Evolutionary conservation across 192 early-diverging fungal genomes (phyloP), one percentile per base, ranked within the genome.

Genomic region (Mortierella alpina): DNA sequence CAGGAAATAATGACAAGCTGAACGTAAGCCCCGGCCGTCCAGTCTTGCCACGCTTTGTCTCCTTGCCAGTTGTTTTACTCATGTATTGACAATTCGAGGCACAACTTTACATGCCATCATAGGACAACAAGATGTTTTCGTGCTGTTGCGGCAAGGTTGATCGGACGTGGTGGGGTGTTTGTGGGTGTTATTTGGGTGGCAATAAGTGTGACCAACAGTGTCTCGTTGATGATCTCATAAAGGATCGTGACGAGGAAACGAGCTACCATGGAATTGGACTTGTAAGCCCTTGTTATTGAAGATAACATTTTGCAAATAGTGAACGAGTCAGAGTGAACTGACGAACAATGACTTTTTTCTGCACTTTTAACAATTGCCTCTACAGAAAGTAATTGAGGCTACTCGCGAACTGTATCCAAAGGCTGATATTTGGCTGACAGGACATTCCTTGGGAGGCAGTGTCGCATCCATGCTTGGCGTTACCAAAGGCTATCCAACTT

Each of bases 91-190:
- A 50, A 50, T 50, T 17, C 17, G 49, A 50, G 11, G 1, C 11
- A 50, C 49, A 14, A 2, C 17, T 50, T 50, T 11, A 17, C 49
- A 50, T 50, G 49, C 17, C 12, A 17, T 55, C 54, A 49, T 82
- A 88, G 87, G 96, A 98, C 81, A 98, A 98, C 83, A 89, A 94
- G 62, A 87, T 98, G 82, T 98, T 98, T 73, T 96, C 95, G 9
- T 98, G 97, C 86, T 98, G 97, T 87, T 98, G 97, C 74, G 97
- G 93, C 7, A 90, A 91, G 52, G 93, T 93, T 17, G 91, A 91
- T 69, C 89, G 91, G 64, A 86, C 87, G 1, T 98, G 96, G 96
- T 85, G 75, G 18, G 87, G 93, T 0, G 92, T 98, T 13, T 98
- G 97, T 75, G 90, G 91, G 59, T 98, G 97, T 83, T 89, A 92